Base-by-base conservation (phyloP, 108 stramenopile species). In the Nannochloropsis salina region DNA sequence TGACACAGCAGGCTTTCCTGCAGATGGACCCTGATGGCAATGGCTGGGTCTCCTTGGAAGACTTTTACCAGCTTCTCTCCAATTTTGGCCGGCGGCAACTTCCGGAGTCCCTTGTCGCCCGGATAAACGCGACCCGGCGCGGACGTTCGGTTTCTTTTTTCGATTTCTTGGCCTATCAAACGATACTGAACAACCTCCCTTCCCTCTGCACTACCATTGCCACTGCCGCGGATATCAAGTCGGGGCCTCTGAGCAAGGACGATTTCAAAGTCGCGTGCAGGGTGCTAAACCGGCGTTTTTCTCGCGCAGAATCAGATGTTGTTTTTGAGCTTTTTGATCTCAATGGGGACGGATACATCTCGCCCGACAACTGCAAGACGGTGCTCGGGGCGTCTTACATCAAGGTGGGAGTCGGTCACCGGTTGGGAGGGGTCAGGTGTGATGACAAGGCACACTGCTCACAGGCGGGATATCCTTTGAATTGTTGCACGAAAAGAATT, bases 191-290 rank as follows among this genome's bases (percentile, higher is more conserved):
- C n/a, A 74, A 74, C n/a, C 8, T 74, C 20, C 61, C 61, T 74
- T 74, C 61, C 20, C 61, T 74, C 40, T 44, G 80, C 80, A 87
- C 21, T 89, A 90, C 31, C 87, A 86, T 45, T 74, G 61, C 83
- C 42, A 61, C 80, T 80, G 90, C 91, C 5, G 86, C 87, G 21
- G 79, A 90, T 20, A 86, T 91, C 45, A 93, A 92, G 86, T 84
- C 84, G 22, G 92, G 90, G n/a, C 84, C 91, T 15, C 80, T 93
- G 15, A 92, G 92, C 22, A 84, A 90, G 11, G 93, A 93, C 82
- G 93, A 93, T 84, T 83, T 93, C 85, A 93, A 93, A 85, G 93
- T 92, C 9, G 92, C 92, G 15, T 90, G 86, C 43, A 87, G 88
- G 42, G 85, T 86, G 31, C 44, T 93, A 20, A 91, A 92, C 45